Conservation (phyloP, 345 rosid genomes). For the Rubroshorea leprosula region DNA sequence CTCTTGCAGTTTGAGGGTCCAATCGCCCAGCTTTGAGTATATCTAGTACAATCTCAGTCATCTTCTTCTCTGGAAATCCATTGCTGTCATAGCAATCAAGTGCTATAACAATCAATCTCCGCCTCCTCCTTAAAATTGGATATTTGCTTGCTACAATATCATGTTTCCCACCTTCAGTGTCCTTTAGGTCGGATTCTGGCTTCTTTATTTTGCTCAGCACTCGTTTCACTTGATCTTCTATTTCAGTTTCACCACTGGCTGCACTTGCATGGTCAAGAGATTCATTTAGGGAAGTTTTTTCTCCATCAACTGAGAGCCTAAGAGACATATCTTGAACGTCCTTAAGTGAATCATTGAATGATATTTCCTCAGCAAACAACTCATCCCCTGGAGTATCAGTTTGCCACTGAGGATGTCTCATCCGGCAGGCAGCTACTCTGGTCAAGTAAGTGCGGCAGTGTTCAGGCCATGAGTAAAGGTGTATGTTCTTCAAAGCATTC, state of each 20-base stretch:
- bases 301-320: slow-evolving; percentile 90
- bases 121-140: slow-evolving; percentile 73
- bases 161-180: slow-evolving; percentile 41
- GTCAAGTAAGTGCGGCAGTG: slow-evolving; percentile 96
- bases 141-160: slow-evolving; percentile 58
- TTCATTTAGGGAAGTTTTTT: slow-evolving; percentile 52
- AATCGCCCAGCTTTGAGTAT: slow-evolving; percentile 55
- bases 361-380: slow-evolving; percentile 46
- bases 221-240: slow-evolving; percentile 61
- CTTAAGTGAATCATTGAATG: slow-evolving; percentile 80
- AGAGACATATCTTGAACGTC: slow-evolving; percentile 96
- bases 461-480: slow-evolving; percentile 96
- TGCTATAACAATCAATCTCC: slow-evolving; percentile 63
- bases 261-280: slow-evolving; percentile 40
- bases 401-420: slow-evolving; percentile 96
- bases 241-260: slow-evolving; percentile 31
- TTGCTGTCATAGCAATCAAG: slow-evolving; percentile 66
- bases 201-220: slow-evolving; percentile 67
- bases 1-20: slow-evolving; percentile 52
- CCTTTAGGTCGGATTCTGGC: slow-evolving; percentile 38
- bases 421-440: slow-evolving; percentile 83
- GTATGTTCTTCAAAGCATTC: slow-evolving; percentile 95
- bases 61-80: slow-evolving; percentile 59
- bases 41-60: slow-evolving; percentile 55
- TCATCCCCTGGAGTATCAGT: slow-evolving; percentile 78